Evolutionary conservation across 805 yeast species (phyloP).

Genomic region (Yarrowia bubula): DNA sequence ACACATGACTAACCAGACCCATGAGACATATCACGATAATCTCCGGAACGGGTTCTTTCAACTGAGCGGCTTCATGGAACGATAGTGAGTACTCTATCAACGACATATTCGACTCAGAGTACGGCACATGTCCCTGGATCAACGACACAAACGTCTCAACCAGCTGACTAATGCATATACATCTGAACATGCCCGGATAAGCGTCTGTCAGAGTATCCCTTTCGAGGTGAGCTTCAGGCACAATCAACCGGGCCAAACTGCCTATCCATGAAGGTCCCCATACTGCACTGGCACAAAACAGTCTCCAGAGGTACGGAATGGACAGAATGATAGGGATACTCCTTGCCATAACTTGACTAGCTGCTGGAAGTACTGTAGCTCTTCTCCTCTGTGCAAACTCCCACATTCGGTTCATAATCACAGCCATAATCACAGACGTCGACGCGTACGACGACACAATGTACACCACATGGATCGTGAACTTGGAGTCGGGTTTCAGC

Average conservation of each 20-base stretch:
- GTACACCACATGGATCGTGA: constrained; percentile 9
- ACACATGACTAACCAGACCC: constrained; percentile 57
- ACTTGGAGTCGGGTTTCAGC: constrained; percentile 19
- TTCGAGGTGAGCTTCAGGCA: neutral
- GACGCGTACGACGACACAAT: constrained; percentile 14
- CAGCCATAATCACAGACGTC: constrained; percentile 8
- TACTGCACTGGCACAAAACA: constrained; percentile 1
- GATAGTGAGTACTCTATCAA: constrained; percentile 74
- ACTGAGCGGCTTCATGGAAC: constrained; percentile 65
- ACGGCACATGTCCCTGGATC: constrained; percentile 54
- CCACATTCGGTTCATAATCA: constrained; percentile 26
- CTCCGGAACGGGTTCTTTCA: constrained; percentile 52
- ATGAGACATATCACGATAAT: constrained; percentile 52
- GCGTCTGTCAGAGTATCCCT: constrained; percentile 7
- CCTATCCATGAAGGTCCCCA: constrained; percentile 16
- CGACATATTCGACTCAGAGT: constrained; percentile 66
- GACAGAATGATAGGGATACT: neutral
- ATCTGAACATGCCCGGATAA: constrained; percentile 9
- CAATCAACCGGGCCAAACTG: neutral
- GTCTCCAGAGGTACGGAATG: constrained; percentile 7
- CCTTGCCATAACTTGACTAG: constrained; percentile 1
- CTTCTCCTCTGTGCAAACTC: constrained; percentile 8
- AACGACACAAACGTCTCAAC: constrained; percentile 64
- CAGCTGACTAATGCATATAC: constrained; percentile 55
- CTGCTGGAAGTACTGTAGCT: neutral